A percentile compares a stretch with the other conserved stretches of the same genome.
Evolutionary conservation across 495 filamentous ascomycete genomes (phyloP).

Genomic region (Lasiosphaeria ovina): DNA sequence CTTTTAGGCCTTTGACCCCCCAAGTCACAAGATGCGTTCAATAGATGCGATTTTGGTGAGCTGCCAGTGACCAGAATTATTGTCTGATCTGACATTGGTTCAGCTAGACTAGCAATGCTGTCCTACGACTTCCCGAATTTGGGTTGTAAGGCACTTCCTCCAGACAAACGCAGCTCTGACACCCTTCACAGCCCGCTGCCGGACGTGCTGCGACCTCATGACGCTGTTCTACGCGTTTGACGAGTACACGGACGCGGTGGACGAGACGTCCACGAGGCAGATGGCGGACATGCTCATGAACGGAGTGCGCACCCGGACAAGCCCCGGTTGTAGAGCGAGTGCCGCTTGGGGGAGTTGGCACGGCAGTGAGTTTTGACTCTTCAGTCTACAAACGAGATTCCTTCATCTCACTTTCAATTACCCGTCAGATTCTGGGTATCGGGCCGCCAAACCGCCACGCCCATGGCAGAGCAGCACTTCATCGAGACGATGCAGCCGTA

Average conservation of each 20-base stretch:
- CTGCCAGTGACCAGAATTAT: background rate
- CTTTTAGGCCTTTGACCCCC: background rate
- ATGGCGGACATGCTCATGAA: conserved; percentile 13
- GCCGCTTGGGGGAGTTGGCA: background rate
- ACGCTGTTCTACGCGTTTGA: conserved; percentile 18
- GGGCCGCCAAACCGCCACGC: background rate
- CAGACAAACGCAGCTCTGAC: background rate
- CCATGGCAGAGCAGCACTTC: conserved; percentile 12
- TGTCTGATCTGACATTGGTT: background rate
- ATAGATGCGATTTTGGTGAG: background rate
- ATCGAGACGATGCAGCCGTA: conserved; percentile 11
- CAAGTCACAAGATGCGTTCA: background rate
- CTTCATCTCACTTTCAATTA: background rate
- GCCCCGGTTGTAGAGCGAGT: conserved; percentile 2
- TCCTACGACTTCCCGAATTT: background rate
- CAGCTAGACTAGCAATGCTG: background rate
- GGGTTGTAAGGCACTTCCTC: background rate
- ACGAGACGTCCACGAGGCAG: conserved; percentile 1
- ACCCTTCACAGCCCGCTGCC: background rate
- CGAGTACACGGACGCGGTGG: conserved; percentile 12
- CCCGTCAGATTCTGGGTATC: conserved; percentile 10
- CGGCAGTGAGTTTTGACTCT: background rate
- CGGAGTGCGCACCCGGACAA: conserved; percentile 4
- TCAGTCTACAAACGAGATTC: background rate
- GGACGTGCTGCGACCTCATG: conserved; percentile 9